A percentile compares a stretch with the other conserved stretches of the same genome.
phyloP scores from a whole-genome alignment of 2,329 filamentous ascomycete species.

The Colletotrichum sp. region DNA sequence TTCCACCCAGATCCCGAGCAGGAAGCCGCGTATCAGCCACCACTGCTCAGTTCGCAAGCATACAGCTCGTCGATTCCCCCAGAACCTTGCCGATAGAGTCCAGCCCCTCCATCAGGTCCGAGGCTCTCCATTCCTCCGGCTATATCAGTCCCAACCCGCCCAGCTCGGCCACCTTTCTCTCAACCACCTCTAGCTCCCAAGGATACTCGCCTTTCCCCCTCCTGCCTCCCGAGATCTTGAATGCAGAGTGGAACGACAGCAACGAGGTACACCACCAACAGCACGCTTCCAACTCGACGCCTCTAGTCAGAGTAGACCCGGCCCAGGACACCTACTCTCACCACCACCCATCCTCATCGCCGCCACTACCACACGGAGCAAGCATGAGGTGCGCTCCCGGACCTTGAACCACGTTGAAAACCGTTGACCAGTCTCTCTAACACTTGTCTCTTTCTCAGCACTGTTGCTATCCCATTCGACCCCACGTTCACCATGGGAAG shows the following conservation, averaged over 20 bases:
- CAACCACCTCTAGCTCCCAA: conserved; percentile 25
- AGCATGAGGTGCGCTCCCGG: conserved; percentile 40
- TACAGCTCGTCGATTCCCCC: conserved; percentile 30
- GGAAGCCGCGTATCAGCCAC: conserved; percentile 34
- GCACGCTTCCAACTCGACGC: conserved; percentile 25
- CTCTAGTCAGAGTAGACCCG: conserved; percentile 37
- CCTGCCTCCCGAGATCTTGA: conserved; percentile 30
- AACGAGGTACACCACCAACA: conserved; percentile 22
- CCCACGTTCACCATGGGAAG: conserved; percentile 56
- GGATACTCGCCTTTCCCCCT: conserved; percentile 31
- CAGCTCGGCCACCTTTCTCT: conserved; percentile 27
- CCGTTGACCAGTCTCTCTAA: conserved; percentile 10
- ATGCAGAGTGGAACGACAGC: conserved; percentile 35
- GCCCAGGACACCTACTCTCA: conserved; percentile 31
- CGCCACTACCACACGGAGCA: conserved; percentile 25
- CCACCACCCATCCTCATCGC: conserved; percentile 14
- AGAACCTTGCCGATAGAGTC: conserved; percentile 25
- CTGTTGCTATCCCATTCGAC: conserved; percentile 58
- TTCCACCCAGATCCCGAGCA: conserved; percentile 36
- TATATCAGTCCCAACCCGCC: conserved; percentile 31
- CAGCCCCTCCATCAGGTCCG: conserved; percentile 27
- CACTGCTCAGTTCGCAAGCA: conserved; percentile 28
- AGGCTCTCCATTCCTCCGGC: conserved; percentile 26
- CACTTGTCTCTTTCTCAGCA: conserved; percentile 32
- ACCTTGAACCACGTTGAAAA: conserved; percentile 22